Base-by-base conservation (phyloP, 345 rosid genomes). In the Cardiospermum halicacabum region DNA sequence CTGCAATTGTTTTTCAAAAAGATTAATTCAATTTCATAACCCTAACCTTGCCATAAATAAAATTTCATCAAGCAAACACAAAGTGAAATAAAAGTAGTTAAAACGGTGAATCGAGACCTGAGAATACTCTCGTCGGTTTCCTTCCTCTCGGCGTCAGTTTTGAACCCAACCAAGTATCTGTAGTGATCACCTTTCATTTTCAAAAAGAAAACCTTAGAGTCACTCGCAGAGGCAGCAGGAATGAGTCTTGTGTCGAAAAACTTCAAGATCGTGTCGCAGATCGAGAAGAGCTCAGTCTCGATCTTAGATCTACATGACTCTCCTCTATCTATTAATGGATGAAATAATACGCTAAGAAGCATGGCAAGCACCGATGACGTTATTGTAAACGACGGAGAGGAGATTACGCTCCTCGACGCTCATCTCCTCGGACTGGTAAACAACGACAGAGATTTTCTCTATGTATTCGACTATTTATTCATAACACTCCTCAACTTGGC, bases 131-230 rank as follows among this genome's bases (percentile, higher is more conserved):
- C 94, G 2, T 92, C 96, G 15, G 96, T 92, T 51, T 85, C 94
- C 75, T 92, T 92, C 66, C 96, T 81, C 76, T 92, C 96, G 47
- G 88, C 80, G 36, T 86, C 86, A 37, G 84, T 77, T 75, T 92
- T 84, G 67, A 89, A 89, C 89, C 89, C 96, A 36, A 94, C 94
- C 66, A 89, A 71, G 75, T 92, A 92, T 74, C 96, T 80, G 56
- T 89, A 94, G 55, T 89, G 89, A 64, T 92, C 94, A 6, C 94
- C 96, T 75, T 92, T 92, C 97, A 92, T 92, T 82, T 89, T 92
- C 34, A 89, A 70, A 64, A 86, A 92, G 61, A 91, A 91, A 13
- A 91, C 96, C 84, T 82, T 91, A 1, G 96, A 91, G 71, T 91
- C 96, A 2, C 92, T 89, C 0, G 85, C 22, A 12, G 87, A 59